Percentiles rank a stretch among this genome's conserved stretches.
phyloP scores from a whole-genome alignment of 305 asterid genomes.

The Fraxinus albicans region DNA sequence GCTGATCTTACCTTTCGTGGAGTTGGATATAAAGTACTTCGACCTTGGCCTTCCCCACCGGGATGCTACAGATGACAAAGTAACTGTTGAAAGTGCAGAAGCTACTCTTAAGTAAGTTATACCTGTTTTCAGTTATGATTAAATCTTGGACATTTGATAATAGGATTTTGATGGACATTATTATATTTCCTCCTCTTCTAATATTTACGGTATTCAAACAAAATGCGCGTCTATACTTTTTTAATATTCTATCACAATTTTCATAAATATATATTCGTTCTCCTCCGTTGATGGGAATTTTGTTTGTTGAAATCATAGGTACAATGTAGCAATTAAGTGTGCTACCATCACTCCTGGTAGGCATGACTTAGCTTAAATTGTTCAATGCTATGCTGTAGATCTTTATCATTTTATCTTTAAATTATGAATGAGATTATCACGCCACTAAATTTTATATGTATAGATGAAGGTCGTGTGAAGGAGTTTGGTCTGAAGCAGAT shows the following conservation, averaged over 20 bases:
- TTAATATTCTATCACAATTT: not conserved
- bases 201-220: not conserved
- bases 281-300: not conserved
- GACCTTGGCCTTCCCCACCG: slow-evolving; percentile 92
- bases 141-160: not conserved
- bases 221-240: not conserved
- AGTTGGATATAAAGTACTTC: slow-evolving; percentile 87
- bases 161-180: not conserved
- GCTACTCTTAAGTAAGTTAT: slow-evolving; percentile 85
- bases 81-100: slow-evolving; percentile 91
- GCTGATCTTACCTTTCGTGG: slow-evolving; percentile 92
- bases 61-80: slow-evolving; percentile 92
- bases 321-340: slow-evolving; percentile 94
- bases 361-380: not conserved
- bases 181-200: not conserved
- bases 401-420: not conserved
- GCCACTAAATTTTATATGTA: slow-evolving; percentile 10
- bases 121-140: not conserved
- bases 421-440: slow-evolving; percentile 9
- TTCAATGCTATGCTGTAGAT: not conserved
- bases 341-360: slow-evolving; percentile 97
- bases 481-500: slow-evolving; percentile 75
- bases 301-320: slow-evolving; percentile 48
- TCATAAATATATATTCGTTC: not conserved
- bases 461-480: slow-evolving; percentile 85